Conservation (phyloP, 2,329 filamentous ascomycete species). For the Talaromyces sp. region DNA sequence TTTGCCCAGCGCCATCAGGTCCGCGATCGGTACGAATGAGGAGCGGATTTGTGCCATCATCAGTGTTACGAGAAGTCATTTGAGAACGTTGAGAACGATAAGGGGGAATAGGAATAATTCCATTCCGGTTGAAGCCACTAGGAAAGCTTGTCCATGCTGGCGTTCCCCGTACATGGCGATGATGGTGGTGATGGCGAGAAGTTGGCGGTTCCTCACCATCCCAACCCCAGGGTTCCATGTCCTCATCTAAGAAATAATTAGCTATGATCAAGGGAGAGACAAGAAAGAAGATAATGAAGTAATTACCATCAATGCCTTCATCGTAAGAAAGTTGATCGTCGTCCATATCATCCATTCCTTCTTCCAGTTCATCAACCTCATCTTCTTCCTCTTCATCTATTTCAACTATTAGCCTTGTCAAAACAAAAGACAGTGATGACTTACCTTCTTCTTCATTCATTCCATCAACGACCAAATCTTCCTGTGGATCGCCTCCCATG, state of each 20-base stretch:
- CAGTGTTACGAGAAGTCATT: conserved; percentile 56
- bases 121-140: conserved; percentile 54
- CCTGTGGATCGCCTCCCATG: conserved; percentile 50
- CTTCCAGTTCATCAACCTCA: conserved; percentile 34
- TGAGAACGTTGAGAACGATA: conserved; percentile 47
- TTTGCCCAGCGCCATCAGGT: conserved; percentile 35
- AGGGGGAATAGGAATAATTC: conserved; percentile 40
- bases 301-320: conserved; percentile 38
- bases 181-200: conserved; percentile 33
- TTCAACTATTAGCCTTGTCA: conserved; percentile 41
- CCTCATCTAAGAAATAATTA: conserved; percentile 32
- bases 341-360: conserved; percentile 46
- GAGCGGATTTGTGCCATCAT: conserved; percentile 85
- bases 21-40: conserved; percentile 61
- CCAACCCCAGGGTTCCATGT: conserved; percentile 52
- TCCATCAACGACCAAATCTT: conserved; percentile 54
- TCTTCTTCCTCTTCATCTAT: conserved; percentile 57
- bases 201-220: conserved; percentile 53
- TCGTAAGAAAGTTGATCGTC: conserved; percentile 45
- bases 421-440: conserved; percentile 25
- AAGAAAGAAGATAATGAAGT: conserved; percentile 16
- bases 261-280: conserved; percentile 33
- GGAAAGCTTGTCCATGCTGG: conserved; percentile 65
- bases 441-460: conserved; percentile 58
- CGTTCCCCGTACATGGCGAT: conserved; percentile 55